These are phyloP conservation scores for Coniferiporia weirii DNA, from an alignment of 1,284 basidiomycete species.

Conservation along the genomic window DNA sequence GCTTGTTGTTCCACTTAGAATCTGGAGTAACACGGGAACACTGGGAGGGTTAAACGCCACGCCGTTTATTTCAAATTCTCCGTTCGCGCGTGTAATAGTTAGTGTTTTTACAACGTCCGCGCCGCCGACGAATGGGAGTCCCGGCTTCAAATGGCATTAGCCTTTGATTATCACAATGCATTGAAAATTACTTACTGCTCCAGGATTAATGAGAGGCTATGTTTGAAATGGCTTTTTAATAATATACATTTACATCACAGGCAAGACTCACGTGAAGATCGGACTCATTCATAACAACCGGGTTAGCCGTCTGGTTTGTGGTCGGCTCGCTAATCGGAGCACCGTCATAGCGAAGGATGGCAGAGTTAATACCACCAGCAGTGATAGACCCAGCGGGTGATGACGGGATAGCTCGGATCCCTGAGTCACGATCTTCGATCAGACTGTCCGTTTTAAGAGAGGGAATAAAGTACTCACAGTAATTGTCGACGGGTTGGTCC, in stretches of 20 bases:
- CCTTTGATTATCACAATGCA: not conserved
- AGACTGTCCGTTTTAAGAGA: not conserved
- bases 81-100: slow-evolving; percentile 20
- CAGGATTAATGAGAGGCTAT: slow-evolving; percentile 18
- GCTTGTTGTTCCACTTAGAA: slow-evolving; percentile 29
- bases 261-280: slow-evolving; percentile 28
- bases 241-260: slow-evolving; percentile 18
- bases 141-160: slow-evolving; percentile 26
- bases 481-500: slow-evolving; percentile 31
- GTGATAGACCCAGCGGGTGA: slow-evolving; percentile 21
- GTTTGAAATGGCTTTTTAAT: not conserved
- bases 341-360: slow-evolving; percentile 38
- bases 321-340: slow-evolving; percentile 31
- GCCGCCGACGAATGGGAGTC: slow-evolving; percentile 29
- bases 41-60: slow-evolving; percentile 25
- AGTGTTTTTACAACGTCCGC: slow-evolving; percentile 25
- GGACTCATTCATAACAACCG: slow-evolving; percentile 26
- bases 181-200: slow-evolving; percentile 12
- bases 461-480: slow-evolving; percentile 28
- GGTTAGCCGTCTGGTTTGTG: slow-evolving; percentile 22
- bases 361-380: slow-evolving; percentile 30
- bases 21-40: slow-evolving; percentile 34
- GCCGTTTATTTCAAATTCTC: slow-evolving; percentile 29
- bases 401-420: slow-evolving; percentile 21
- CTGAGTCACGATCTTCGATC: not conserved